These are phyloP conservation scores for Tetrahymena thermophila DNA, from an alignment of 73 alveolate species.

Conservation along the genomic window DNA sequence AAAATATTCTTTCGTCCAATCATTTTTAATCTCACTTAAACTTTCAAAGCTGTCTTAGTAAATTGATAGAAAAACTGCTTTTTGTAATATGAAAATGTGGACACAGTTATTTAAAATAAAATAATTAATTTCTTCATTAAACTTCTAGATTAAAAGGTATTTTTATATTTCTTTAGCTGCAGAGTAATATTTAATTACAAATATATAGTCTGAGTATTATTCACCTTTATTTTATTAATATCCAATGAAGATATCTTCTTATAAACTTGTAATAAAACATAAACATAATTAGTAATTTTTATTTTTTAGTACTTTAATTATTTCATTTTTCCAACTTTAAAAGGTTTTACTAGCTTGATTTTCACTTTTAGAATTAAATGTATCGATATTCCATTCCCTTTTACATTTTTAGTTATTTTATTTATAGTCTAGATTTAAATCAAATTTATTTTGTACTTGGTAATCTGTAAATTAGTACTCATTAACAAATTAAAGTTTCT, in stretches of 20 bases:
- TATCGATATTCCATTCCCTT: neutral
- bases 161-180: neutral
- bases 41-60: neutral
- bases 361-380: too few relatives aligned
- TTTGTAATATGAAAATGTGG: too few relatives aligned
- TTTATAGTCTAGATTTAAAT: neutral
- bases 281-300: neutral
- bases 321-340: too few relatives aligned
- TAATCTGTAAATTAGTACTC: neutral
- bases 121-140: neutral
- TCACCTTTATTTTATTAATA: neutral
- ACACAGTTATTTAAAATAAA: too few relatives aligned
- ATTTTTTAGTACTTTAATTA: too few relatives aligned
- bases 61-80: neutral
- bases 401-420: too few relatives aligned
- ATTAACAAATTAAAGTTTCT: too few relatives aligned
- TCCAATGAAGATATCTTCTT: neutral
- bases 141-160: neutral
- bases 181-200: neutral
- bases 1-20: neutral
- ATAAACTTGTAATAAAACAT: too few relatives aligned
- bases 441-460: neutral
- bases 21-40: neutral
- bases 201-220: too few relatives aligned
- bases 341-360: neutral